phyloP scores from a whole-genome alignment of 768 basidiomycete genomes.

The Tulasnella sp. region DNA sequence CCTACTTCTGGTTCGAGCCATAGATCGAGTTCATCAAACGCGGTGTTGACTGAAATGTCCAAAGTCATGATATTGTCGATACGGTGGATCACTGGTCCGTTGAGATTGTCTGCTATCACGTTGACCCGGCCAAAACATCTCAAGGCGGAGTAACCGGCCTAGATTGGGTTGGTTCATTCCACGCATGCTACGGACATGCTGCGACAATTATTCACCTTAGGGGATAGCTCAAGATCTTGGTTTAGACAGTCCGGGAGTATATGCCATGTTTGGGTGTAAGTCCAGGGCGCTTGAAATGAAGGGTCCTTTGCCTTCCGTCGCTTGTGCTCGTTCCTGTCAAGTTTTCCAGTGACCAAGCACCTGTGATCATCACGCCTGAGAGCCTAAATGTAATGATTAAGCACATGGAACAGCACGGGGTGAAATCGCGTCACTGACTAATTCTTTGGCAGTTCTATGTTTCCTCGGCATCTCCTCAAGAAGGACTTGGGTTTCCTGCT shows the following conservation, averaged over 20 bases:
- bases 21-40: conserved; percentile 5
- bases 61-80: conserved; percentile 21
- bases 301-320: neutral
- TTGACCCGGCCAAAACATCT: conserved; percentile 15
- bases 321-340: neutral
- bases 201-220: neutral
- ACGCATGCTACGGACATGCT: conserved; percentile 4
- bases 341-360: conserved; percentile 19
- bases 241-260: conserved; percentile 1
- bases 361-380: conserved; percentile 23
- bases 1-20: conserved; percentile 14
- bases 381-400: conserved; percentile 18
- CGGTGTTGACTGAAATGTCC: neutral
- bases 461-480: conserved; percentile 13
- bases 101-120: conserved; percentile 21
- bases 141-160: conserved; percentile 21
- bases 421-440: conserved; percentile 12
- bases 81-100: conserved; percentile 25
- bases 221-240: neutral
- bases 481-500: conserved; percentile 7
- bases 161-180: conserved; percentile 3
- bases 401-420: neutral
- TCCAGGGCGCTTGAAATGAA: neutral
- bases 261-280: neutral
- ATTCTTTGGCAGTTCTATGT: conserved; percentile 16